Conservation (phyloP, 2,329 filamentous ascomycete species). For the Beauveria sp. region DNA sequence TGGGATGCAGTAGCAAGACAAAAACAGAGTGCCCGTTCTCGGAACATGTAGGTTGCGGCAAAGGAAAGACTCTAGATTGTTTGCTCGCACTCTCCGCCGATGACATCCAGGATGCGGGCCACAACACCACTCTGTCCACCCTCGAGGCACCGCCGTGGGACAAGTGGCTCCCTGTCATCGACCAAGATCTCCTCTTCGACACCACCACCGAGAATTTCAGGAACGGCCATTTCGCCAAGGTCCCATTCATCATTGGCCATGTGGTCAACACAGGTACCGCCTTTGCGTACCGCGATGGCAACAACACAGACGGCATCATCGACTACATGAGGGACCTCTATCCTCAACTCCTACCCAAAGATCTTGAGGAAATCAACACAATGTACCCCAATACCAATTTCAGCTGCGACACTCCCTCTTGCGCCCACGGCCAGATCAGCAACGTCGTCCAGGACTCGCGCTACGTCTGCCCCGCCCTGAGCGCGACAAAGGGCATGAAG, state of each 20-base stretch:
- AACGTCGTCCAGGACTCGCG: conserved; percentile 28
- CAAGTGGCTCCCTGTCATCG: conserved; percentile 48
- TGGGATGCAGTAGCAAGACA: background rate
- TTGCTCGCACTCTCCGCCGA: conserved; percentile 33
- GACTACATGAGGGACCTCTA: conserved; percentile 27
- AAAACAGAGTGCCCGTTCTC: background rate
- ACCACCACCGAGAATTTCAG: conserved; percentile 41
- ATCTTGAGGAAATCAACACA: conserved; percentile 24
- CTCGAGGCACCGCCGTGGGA: conserved; percentile 32
- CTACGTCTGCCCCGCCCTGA: conserved; percentile 28
- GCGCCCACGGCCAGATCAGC: conserved; percentile 30
- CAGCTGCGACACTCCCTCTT: conserved; percentile 23
- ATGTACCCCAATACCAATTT: conserved; percentile 29
- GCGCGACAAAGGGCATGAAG: conserved; percentile 22
- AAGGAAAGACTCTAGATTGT: conserved; percentile 28
- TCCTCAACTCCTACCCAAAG: conserved; percentile 23
- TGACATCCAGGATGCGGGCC: conserved; percentile 35
- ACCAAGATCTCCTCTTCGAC: conserved; percentile 43
- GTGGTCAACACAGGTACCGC: conserved; percentile 31
- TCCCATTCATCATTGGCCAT: conserved; percentile 43
- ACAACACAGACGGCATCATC: conserved; percentile 26
- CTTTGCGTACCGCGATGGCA: conserved; percentile 24
- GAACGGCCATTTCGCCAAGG: conserved; percentile 41
- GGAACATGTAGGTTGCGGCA: background rate
- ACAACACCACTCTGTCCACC: background rate